Evolutionary conservation across 1,139 yeast genomes (phyloP).

Genomic region (Yamadazyma pseudoaaseri): DNA sequence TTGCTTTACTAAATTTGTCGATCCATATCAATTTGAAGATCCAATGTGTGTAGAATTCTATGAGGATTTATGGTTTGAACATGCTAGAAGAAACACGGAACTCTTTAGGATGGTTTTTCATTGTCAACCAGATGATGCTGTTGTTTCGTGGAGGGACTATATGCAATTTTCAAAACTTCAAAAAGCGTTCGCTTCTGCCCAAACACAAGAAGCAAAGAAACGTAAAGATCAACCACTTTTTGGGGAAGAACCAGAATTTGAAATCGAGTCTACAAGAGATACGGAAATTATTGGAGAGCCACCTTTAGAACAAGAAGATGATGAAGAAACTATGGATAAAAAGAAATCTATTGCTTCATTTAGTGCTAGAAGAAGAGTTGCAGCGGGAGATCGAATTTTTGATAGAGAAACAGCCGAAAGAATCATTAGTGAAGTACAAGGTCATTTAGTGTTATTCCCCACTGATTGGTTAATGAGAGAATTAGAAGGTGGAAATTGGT

Average conservation of each 20-base stretch:
- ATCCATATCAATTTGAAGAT: slow-evolving; percentile 86
- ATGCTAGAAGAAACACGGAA: slow-evolving; percentile 81
- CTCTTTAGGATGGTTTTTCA: slow-evolving; percentile 85
- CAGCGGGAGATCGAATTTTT: slow-evolving; percentile 54
- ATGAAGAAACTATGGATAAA: slow-evolving; percentile 11
- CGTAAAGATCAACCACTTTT: slow-evolving; percentile 21
- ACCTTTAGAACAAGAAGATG: slow-evolving; percentile 4
- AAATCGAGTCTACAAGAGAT: slow-evolving; percentile 10
- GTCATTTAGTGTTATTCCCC: slow-evolving; percentile 88
- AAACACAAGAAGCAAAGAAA: slow-evolving; percentile 33
- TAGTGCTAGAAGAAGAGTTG: slow-evolving; percentile 35
- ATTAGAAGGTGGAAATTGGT: slow-evolving; percentile 90
- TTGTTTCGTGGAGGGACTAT: slow-evolving; percentile 85
- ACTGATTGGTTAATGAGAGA: slow-evolving; percentile 87
- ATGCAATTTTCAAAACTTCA: slow-evolving; percentile 62
- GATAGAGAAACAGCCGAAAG: slow-evolving; percentile 78
- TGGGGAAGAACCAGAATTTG: slow-evolving; percentile 14
- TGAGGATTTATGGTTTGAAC: slow-evolving; percentile 85
- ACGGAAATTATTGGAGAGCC: neutral
- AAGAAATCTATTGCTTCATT: slow-evolving; percentile 18
- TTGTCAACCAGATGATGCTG: slow-evolving; percentile 91
- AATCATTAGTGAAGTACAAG: slow-evolving; percentile 72
- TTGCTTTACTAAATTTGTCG: slow-evolving; percentile 54
- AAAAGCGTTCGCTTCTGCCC: slow-evolving; percentile 56
- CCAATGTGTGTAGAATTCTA: slow-evolving; percentile 78